These are phyloP conservation scores for Nepenthes gracilis DNA, from an alignment of 148 eudicot genomes.

Conservation along the genomic window DNA sequence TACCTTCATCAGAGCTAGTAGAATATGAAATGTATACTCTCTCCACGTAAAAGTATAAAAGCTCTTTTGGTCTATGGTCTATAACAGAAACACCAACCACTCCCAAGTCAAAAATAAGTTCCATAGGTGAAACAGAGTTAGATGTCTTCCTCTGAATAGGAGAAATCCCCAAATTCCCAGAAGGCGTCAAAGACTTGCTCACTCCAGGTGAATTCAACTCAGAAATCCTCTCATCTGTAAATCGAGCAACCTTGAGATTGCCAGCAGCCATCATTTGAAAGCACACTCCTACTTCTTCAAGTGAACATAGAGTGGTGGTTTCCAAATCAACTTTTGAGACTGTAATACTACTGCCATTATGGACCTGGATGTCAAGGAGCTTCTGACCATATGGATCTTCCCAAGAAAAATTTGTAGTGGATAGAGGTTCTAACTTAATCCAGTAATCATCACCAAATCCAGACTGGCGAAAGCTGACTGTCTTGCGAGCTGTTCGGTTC, in stretches of 20 bases:
- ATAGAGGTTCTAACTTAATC: slow-evolving; percentile 54
- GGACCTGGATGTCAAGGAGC: slow-evolving; percentile 40
- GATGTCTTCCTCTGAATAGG: slow-evolving; percentile 35
- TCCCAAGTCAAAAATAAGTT: slow-evolving; percentile 79
- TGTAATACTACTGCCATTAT: slow-evolving; percentile 16
- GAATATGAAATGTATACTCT: slow-evolving; percentile 77
- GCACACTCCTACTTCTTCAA: slow-evolving; percentile 35
- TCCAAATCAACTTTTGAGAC: slow-evolving; percentile 50
- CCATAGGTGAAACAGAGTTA: slow-evolving; percentile 53
- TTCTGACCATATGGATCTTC: slow-evolving; percentile 85
- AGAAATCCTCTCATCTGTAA: slow-evolving; percentile 28
- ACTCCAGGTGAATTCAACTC: slow-evolving; percentile 27
- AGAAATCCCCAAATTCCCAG: slow-evolving; percentile 35
- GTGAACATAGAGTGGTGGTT: slow-evolving; percentile 25
- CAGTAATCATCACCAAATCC: slow-evolving; percentile 75
- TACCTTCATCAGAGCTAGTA: slow-evolving; percentile 88
- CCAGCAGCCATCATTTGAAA: slow-evolving; percentile 51
- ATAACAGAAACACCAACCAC: slow-evolving; percentile 76
- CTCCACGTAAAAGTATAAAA: slow-evolving; percentile 72
- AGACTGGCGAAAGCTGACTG: slow-evolving; percentile 62
- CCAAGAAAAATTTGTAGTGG: slow-evolving; percentile 75
- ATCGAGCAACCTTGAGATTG: slow-evolving; percentile 64
- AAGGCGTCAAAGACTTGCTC: slow-evolving; percentile 10
- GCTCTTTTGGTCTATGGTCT: slow-evolving; percentile 87
- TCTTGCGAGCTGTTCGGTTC: slow-evolving; percentile 60